phyloP scores from a whole-genome alignment of 139 green algal species.

The Volvox africanus region DNA sequence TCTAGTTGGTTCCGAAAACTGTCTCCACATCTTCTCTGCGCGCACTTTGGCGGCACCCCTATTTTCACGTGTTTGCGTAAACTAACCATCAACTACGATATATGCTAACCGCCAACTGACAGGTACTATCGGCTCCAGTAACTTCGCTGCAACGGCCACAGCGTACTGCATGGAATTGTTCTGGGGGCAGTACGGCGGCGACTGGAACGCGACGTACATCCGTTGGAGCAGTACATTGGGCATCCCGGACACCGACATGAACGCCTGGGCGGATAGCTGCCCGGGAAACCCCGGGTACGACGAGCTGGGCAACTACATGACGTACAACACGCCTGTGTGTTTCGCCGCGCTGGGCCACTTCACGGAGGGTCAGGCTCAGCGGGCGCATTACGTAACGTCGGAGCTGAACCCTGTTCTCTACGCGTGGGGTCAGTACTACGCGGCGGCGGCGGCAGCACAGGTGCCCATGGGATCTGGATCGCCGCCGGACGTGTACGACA shows the following conservation, averaged over 20 bases:
- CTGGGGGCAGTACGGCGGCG: conserved; percentile 3
- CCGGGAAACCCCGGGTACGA: conserved; percentile 11
- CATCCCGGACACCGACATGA: conserved; percentile 12
- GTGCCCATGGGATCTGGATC: no score
- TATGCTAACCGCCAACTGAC: neutral
- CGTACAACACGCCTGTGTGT: conserved; percentile 7
- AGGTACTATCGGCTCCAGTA: neutral
- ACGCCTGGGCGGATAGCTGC: conserved; percentile 20
- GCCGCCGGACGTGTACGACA: no score
- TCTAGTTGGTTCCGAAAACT: neutral
- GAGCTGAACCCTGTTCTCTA: no score
- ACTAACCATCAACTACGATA: no score
- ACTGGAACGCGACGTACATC: neutral
- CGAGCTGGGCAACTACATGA: conserved; percentile 43
- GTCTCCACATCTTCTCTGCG: neutral
- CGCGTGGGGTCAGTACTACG: no score
- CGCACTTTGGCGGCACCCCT: neutral
- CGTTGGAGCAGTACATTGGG: neutral
- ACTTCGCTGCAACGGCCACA: neutral
- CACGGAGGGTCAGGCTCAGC: no score
- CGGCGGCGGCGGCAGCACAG: no score
- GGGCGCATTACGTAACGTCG: no score
- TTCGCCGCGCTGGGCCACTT: neutral
- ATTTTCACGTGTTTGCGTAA: no score
- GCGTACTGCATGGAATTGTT: conserved; percentile 21